Conservation (phyloP, 139 green algal species). For the Volvox reticuliferus region DNA sequence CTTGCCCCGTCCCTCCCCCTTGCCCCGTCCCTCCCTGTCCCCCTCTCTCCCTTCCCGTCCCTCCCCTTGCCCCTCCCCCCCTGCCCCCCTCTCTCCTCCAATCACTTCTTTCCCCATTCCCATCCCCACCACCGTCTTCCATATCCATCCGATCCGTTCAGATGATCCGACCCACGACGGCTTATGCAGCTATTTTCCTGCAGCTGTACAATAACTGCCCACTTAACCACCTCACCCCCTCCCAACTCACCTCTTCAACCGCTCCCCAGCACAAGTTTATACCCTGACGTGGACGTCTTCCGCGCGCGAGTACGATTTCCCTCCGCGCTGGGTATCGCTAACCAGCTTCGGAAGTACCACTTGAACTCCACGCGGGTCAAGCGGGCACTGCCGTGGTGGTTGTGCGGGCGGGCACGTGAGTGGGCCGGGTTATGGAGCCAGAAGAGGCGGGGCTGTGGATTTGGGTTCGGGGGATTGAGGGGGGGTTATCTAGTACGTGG, state of each 20-base stretch:
- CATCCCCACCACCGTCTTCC: background rate
- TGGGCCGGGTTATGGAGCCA: background rate
- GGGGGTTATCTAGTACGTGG: no score
- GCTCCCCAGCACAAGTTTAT: background rate
- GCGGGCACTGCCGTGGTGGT: conserved; percentile 33
- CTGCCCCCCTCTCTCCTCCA: background rate
- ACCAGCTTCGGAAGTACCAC: conserved; percentile 41
- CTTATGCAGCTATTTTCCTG: no score
- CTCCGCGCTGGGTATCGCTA: conserved; percentile 31
- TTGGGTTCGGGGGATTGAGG: no score
- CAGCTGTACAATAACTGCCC: no score
- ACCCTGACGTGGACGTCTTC: conserved; percentile 35
- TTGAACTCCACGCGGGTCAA: conserved; percentile 10
- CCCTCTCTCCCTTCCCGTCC: background rate
- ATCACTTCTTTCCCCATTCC: background rate
- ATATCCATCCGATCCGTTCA: no score
- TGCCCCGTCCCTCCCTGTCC: background rate
- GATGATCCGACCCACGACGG: no score
- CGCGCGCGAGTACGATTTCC: background rate
- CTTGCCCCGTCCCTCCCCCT: background rate
- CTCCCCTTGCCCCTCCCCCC: background rate
- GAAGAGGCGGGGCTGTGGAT: no score
- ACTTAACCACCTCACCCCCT: no score
- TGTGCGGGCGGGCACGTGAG: conserved; percentile 20
- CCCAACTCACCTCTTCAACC: background rate